Evolutionary conservation across 331 rosid species (phyloP).

Genomic region (Rhamnella rubrinervis): DNA sequence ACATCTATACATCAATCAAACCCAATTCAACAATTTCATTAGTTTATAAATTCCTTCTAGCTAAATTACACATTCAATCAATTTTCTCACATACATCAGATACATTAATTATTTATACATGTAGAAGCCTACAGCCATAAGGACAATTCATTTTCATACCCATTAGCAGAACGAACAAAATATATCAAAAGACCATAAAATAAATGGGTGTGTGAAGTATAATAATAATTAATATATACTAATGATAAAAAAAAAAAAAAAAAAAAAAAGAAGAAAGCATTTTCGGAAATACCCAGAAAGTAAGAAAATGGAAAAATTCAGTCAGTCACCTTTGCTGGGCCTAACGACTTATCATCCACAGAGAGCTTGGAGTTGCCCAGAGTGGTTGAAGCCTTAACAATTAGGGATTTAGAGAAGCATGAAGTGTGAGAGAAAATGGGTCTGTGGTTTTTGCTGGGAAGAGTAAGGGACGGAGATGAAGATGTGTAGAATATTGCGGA

Average conservation of each 20-base stretch:
- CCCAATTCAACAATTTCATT: neutral
- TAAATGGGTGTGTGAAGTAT: too few relatives aligned
- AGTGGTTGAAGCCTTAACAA: slow-evolving; percentile 69
- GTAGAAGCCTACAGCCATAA: neutral
- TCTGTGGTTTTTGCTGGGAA: slow-evolving; percentile 38
- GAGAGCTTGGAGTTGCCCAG: slow-evolving; percentile 66
- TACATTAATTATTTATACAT: neutral
- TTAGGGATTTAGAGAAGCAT: slow-evolving; percentile 38
- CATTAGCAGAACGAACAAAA: slow-evolving; percentile 6
- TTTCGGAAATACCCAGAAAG: neutral
- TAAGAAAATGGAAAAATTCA: slow-evolving; percentile 1
- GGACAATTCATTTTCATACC: neutral
- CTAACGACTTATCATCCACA: slow-evolving; percentile 43
- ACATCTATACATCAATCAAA: neutral
- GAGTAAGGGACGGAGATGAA: slow-evolving; percentile 40
- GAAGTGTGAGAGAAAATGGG: slow-evolving; percentile 36
- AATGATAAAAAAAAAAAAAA: neutral
- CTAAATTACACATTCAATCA: neutral
- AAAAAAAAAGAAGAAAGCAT: neutral
- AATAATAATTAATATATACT: too few relatives aligned
- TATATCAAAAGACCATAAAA: neutral
- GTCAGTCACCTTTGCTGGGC: slow-evolving; percentile 53
- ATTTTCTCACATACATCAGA: slow-evolving; percentile 3
- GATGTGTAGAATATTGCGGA: slow-evolving; percentile 54
- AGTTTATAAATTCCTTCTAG: neutral